Evolutionary conservation across 257 asterid genomes (phyloP), one percentile per base, ranked within the genome.

Genomic region (Gardenia jasminoides): DNA sequence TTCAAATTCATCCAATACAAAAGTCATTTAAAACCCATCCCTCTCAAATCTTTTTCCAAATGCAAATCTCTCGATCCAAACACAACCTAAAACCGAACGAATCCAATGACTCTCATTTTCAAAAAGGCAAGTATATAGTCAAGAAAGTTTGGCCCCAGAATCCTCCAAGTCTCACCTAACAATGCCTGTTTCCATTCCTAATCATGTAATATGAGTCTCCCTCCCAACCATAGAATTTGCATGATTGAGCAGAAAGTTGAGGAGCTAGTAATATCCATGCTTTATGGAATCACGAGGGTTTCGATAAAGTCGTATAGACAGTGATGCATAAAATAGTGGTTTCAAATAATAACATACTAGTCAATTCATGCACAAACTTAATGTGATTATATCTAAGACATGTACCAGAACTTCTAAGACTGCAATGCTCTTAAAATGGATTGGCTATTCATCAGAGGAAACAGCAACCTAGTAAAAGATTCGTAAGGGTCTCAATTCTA

Each of bases 71-170:
- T n/a, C n/a, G n/a, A n/a, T n/a, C n/a, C n/a, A n/a, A n/a, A n/a
- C n/a, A n/a, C n/a, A n/a, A n/a, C n/a, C n/a, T n/a, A 62, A 28
- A 3, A n/a, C 44, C 10, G 62, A 24, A 8, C 20, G 13, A 76
- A 61, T 76, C 79, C 72, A 43, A 7, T 76, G 13, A 2, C 22
- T 70, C 61, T 61, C 43, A 75, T 76, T 44, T 76, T 62, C 46
- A 26, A 26, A 26, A n/a, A 43, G 71, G 56, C 62, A n/a, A 69
- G 33, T 58, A 43, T 43, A 61, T 75, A 61, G 79, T 76, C 62
- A 76, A 76, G 71, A 76, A 76, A 62, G 79, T 76, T 67, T 76
- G 79, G 79, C 79, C 43, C 70, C 62, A 41, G 70, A 62, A 19
- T 43, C n/a, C 46, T 61, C 30, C 72, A 43, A 62, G 4, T 76